Evolutionary conservation across 176 grass and related monocot species (phyloP), one percentile per base, ranked within the genome.

Genomic region (Tillandsia leiboldiana): DNA sequence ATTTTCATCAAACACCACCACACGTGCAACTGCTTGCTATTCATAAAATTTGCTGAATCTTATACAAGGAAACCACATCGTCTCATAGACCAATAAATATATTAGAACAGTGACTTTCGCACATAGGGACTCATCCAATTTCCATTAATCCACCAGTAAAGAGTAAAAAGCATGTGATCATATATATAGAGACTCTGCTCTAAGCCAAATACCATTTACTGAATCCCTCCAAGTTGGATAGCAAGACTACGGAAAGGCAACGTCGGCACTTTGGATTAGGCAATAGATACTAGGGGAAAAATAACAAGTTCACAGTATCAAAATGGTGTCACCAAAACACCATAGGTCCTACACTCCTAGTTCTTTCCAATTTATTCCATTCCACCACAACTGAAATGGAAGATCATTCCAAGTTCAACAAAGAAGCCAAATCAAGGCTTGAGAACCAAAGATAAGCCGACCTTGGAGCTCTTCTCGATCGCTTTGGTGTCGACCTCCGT

Each of bases 391-490:
- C 50, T 66, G 62, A 66, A 66, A 12, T 42, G 48, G 62, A 65
- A 53, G 63, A 26, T 29, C 13, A 74, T 14, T 63, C 9, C 27
- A 4, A 11, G 65, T n/a, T 27, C 48, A 17, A 27, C 27, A 67
- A 61, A 10, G 22, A 61, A 23, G 15, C 12, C 17, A 61, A 28
- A 62, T 59, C 65, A 77, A n/a, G 75, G 64, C 33, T 62, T 69
- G 28, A 77, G 65, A 28, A 77, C 65, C 65, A 77, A 77, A 52
- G 75, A 68, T 15, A 77, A 49, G 42, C 75, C 75, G 11, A 77
- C 20, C 48, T 77, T 77, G 12, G 75, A 77, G 48, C 66, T 69
- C 66, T 77, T 77, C 53, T 69, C 75, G 12, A 77, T 77, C 28
- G 75, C 75, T 52, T 69, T 77, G 33, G 66, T 69, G 66, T 77